Conservation (phyloP, 306 rosid genomes). For the Erythrophleum fordii region DNA sequence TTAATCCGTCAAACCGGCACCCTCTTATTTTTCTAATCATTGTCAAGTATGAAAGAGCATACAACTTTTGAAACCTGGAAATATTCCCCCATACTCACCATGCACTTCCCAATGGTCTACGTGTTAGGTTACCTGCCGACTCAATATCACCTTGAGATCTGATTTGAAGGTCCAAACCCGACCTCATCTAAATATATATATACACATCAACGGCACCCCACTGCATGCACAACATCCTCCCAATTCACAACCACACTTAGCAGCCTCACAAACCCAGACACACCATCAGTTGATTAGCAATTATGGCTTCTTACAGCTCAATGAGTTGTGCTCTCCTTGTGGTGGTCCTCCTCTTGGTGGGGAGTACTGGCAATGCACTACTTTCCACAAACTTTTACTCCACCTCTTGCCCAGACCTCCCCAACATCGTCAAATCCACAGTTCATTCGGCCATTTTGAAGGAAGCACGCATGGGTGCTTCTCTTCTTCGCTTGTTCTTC, state of each 20-base stretch:
- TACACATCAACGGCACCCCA: constrained; percentile 8
- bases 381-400: constrained; percentile 63
- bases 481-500: constrained; percentile 88
- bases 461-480: constrained; percentile 94
- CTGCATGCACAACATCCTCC: background rate
- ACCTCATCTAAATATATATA: constrained; percentile 28
- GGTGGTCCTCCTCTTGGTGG: constrained; percentile 42
- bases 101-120: constrained; percentile 32
- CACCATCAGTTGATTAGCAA: background rate
- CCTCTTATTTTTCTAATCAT: background rate
- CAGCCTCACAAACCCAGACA: background rate
- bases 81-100: background rate
- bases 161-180: background rate
- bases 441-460: constrained; percentile 65
- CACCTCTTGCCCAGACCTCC: constrained; percentile 66
- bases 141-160: constrained; percentile 34
- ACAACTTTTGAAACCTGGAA: background rate
- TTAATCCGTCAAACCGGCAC: background rate
- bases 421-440: constrained; percentile 53
- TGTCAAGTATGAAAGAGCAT: background rate
- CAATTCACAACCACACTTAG: background rate
- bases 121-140: constrained; percentile 57
- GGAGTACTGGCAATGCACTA: constrained; percentile 47
- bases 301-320: constrained; percentile 41
- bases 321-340: constrained; percentile 42